These are phyloP conservation scores for Discostella stelligera DNA, from an alignment of 352 stramenopile species.

Conservation along the genomic window DNA sequence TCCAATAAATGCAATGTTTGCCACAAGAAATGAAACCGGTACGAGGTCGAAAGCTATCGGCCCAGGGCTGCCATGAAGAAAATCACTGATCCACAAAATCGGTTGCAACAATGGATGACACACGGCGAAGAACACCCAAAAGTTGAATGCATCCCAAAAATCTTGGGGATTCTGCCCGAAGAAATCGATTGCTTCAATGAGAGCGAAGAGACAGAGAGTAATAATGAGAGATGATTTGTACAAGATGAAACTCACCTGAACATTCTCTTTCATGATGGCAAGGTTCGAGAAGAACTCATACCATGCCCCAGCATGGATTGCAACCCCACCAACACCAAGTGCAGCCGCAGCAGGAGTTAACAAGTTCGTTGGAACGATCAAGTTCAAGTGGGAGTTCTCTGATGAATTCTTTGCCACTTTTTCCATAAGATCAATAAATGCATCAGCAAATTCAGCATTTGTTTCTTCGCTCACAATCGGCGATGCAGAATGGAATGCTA, in stretches of 20 bases:
- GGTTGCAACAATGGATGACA: conserved; percentile 80
- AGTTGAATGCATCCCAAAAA: conserved; percentile 78
- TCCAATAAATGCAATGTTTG: conserved; percentile 72
- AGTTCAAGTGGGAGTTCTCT: conserved; percentile 29
- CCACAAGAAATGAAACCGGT: conserved; percentile 62
- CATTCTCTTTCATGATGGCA: conserved; percentile 70
- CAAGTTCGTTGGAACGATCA: conserved; percentile 36
- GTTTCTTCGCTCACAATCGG: conserved; percentile 71
- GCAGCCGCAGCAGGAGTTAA: conserved; percentile 41
- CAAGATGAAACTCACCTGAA: conserved; percentile 20
- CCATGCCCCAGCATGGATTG: conserved; percentile 61
- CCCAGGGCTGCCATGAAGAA: conserved; percentile 75
- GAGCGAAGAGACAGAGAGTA: neutral
- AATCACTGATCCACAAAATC: conserved; percentile 79
- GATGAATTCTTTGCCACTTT: conserved; percentile 36
- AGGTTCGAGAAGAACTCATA: conserved; percentile 71
- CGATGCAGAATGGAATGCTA: conserved; percentile 72
- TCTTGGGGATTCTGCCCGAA: conserved; percentile 53
- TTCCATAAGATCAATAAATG: conserved; percentile 69
- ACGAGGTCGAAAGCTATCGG: conserved; percentile 64
- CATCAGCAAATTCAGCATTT: conserved; percentile 75
- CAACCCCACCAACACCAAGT: conserved; percentile 46
- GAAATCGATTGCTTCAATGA: neutral
- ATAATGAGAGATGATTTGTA: neutral
- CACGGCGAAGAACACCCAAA: conserved; percentile 85